A percentile compares a stretch with the other conserved stretches of the same genome.
These are phyloP conservation scores for Elasticomyces elasticus DNA, from an alignment of 495 filamentous ascomycete species.

Conservation along the genomic window DNA sequence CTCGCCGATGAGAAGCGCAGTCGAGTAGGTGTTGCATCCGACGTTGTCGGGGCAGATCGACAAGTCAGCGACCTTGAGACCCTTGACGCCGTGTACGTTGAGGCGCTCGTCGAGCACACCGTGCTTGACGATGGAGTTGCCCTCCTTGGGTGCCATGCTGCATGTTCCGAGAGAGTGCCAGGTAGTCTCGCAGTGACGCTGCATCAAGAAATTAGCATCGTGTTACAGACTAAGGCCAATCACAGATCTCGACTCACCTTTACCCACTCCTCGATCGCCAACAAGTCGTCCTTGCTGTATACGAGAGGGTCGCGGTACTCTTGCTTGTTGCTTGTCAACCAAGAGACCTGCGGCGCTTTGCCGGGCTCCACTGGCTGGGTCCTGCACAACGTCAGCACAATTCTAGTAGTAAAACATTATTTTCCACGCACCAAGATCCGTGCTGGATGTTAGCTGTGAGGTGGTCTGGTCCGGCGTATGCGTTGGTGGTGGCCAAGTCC, in stretches of 20 bases:
- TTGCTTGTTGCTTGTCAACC: conserved; percentile 43
- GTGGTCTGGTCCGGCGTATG: conserved; percentile 64
- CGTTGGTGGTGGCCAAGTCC: conserved; percentile 62
- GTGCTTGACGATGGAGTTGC: conserved; percentile 70
- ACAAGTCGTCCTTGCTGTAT: conserved; percentile 58
- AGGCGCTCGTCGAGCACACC: conserved; percentile 71
- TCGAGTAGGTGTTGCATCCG: conserved; percentile 68
- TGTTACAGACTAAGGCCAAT: not conserved
- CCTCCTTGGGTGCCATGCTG: conserved; percentile 70
- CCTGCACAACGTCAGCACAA: conserved; percentile 21
- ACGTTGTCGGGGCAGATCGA: conserved; percentile 77
- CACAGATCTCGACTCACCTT: conserved; percentile 27
- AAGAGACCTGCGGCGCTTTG: conserved; percentile 37
- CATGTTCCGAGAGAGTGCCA: conserved; percentile 67
- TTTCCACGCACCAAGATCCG: conserved; percentile 32
- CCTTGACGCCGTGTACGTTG: conserved; percentile 71
- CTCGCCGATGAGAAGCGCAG: conserved; percentile 74
- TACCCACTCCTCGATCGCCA: conserved; percentile 67
- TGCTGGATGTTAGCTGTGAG: conserved; percentile 58
- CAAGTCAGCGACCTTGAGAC: conserved; percentile 72
- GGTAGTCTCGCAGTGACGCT: conserved; percentile 20
- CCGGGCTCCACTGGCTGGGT: conserved; percentile 39
- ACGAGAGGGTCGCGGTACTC: conserved; percentile 51
- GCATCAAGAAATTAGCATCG: not conserved
- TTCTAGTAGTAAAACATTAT: not conserved